A percentile compares a stretch with the other conserved stretches of the same genome.
Conservation (phyloP, 2,329 filamentous ascomycete species). For the Thermoascus crustaceus region DNA sequence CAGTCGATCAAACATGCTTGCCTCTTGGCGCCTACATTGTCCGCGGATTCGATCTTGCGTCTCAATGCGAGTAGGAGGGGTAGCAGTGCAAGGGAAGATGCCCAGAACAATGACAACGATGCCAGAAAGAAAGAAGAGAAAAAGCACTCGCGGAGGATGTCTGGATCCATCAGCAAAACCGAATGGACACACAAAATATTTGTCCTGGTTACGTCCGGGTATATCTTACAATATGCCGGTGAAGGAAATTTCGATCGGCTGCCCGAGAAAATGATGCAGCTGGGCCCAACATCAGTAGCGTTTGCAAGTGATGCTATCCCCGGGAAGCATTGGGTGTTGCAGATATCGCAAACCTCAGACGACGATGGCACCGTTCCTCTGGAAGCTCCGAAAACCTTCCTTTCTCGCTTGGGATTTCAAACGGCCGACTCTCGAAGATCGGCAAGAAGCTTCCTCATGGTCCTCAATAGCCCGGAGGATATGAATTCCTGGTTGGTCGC, state of each 20-base stretch:
- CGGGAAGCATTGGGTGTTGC: conserved; percentile 42
- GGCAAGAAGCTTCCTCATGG: conserved; percentile 35
- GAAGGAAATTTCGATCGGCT: conserved; percentile 38
- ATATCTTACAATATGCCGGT: conserved; percentile 39
- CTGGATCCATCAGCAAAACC: conserved; percentile 29
- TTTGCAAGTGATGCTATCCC: conserved; percentile 44
- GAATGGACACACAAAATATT: conserved; percentile 40
- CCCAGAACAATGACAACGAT: conserved; percentile 13
- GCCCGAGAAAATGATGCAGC: conserved; percentile 40
- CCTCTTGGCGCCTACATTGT: conserved; percentile 58
- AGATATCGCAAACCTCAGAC: conserved; percentile 33
- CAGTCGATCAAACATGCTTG: conserved; percentile 70
- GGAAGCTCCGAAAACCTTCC: conserved; percentile 27
- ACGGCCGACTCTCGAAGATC: conserved; percentile 25
- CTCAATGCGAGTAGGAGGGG: conserved; percentile 32
- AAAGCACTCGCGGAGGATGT: conserved; percentile 29
- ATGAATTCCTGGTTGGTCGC: conserved; percentile 39
- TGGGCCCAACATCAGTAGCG: conserved; percentile 39
- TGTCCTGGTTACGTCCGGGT: conserved; percentile 36
- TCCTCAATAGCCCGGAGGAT: conserved; percentile 36
- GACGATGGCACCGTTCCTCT: conserved; percentile 19
- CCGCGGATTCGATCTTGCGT: conserved; percentile 61
- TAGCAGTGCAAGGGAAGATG: conserved; percentile 8
- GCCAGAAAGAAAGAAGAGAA: conserved; percentile 28
- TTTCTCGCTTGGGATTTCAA: conserved; percentile 34